Evolutionary conservation across 2,329 filamentous ascomycete genomes (phyloP).

Genomic region (Fusarium cicatricum): DNA sequence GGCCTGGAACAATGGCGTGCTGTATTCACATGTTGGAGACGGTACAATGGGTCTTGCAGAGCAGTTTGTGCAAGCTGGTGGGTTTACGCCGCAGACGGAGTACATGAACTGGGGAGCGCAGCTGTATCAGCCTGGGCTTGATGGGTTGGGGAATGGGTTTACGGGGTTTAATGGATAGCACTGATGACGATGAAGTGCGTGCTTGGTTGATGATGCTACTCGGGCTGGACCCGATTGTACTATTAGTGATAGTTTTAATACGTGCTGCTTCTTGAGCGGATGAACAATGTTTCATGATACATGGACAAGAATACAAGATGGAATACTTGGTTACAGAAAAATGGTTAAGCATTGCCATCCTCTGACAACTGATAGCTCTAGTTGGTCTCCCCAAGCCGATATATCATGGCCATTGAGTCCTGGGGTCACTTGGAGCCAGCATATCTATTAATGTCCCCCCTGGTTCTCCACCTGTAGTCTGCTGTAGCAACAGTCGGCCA

Average conservation of each 20-base stretch:
- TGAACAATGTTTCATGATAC: too few species aligned
- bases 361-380: too few species aligned
- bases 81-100: conserved; percentile 40
- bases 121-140: conserved; percentile 41
- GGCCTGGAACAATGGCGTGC: conserved; percentile 43
- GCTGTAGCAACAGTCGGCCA: too few species aligned
- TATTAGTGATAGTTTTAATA: conserved; percentile 30
- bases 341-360: too few species aligned
- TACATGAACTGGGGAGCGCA: conserved; percentile 37
- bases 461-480: not conserved
- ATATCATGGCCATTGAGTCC: too few species aligned
- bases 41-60: conserved; percentile 31
- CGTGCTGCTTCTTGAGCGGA: not conserved
- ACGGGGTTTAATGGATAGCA: conserved; percentile 39
- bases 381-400: too few species aligned
- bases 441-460: too few species aligned
- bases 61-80: conserved; percentile 34
- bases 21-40: conserved; percentile 34
- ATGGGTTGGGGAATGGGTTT: conserved; percentile 33
- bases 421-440: too few species aligned
- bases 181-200: conserved; percentile 3
- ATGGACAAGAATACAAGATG: too few species aligned
- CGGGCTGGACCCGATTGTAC: conserved; percentile 31
- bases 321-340: too few species aligned
- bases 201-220: not conserved